Conservation (phyloP, 192 early-diverging fungal species). For the Coemansia sp. region DNA sequence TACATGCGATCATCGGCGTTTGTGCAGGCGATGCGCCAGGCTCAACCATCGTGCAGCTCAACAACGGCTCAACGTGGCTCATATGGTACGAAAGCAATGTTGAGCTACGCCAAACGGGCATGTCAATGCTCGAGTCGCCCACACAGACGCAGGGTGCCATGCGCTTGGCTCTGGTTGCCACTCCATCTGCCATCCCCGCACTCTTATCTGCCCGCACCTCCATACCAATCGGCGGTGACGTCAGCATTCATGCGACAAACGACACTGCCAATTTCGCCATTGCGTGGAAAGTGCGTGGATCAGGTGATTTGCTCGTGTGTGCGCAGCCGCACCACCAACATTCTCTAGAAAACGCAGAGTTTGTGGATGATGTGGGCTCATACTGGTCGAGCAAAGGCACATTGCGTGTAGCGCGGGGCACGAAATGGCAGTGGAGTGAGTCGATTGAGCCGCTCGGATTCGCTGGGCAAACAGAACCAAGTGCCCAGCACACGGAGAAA, state of each 20-base stretch:
- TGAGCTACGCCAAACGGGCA: conserved; percentile 13
- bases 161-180: conserved; percentile 37
- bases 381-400: conserved; percentile 51
- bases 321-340: conserved; percentile 51
- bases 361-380: conserved; percentile 14
- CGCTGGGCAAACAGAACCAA: conserved; percentile 26
- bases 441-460: conserved; percentile 40
- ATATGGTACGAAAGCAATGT: conserved; percentile 21
- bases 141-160: conserved; percentile 24
- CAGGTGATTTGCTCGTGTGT: conserved; percentile 21
- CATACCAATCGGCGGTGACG: conserved; percentile 36
- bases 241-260: conserved; percentile 8
- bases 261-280: conserved; percentile 19
- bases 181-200: conserved; percentile 6
- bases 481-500: conserved; percentile 5
- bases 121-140: conserved; percentile 14
- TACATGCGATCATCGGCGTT: conserved; percentile 37
- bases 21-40: conserved; percentile 9
- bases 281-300: conserved; percentile 15
- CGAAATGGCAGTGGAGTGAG: conserved; percentile 43
- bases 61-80: conserved; percentile 43
- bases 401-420: conserved; percentile 34
- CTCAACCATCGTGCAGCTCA: conserved; percentile 32
- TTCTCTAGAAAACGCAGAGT: conserved; percentile 2
- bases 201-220: conserved; percentile 22